Conservation (phyloP, 352 stramenopile species). For the Phytophthora megakarya region DNA sequence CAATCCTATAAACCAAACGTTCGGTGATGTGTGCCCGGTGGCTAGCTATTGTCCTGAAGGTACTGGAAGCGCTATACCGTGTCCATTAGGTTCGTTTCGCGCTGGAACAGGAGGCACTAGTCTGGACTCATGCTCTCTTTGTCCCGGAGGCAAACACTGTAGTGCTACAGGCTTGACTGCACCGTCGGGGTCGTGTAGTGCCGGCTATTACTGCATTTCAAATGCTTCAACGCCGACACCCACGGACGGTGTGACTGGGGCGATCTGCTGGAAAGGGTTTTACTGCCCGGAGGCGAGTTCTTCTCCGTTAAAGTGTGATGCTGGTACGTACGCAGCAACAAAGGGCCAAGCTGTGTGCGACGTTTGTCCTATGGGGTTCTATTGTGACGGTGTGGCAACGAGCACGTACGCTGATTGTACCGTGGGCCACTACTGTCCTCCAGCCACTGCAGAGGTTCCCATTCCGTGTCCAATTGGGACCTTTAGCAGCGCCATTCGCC, state of each 20-base stretch:
- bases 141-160: conserved; percentile 65
- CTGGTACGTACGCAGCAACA: conserved; percentile 43
- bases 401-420: conserved; percentile 51
- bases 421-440: conserved; percentile 53
- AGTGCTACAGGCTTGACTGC: conserved; percentile 44
- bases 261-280: conserved; percentile 58
- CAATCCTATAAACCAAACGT: conserved; percentile 55
- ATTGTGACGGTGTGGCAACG: conserved; percentile 60
- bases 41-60: conserved; percentile 79
- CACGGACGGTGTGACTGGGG: conserved; percentile 46
- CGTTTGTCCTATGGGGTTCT: conserved; percentile 66
- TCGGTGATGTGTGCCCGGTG: conserved; percentile 63
- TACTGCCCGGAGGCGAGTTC: conserved; percentile 63
- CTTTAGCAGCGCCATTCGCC: conserved; percentile 49
- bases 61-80: conserved; percentile 55
- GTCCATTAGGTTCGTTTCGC: conserved; percentile 67
- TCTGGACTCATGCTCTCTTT: conserved; percentile 66
- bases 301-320: conserved; percentile 48
- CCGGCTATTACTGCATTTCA: conserved; percentile 86
- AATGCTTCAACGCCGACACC: conserved; percentile 51
- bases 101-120: conserved; percentile 50
- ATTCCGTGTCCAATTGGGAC: conserved; percentile 71
- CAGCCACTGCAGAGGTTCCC: conserved; percentile 41
- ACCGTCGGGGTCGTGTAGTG: conserved; percentile 61
- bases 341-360: conserved; percentile 40